Evolutionary conservation across 2,329 filamentous ascomycete genomes (phyloP).

Genomic region (Allantophomopsis lycopodina): DNA sequence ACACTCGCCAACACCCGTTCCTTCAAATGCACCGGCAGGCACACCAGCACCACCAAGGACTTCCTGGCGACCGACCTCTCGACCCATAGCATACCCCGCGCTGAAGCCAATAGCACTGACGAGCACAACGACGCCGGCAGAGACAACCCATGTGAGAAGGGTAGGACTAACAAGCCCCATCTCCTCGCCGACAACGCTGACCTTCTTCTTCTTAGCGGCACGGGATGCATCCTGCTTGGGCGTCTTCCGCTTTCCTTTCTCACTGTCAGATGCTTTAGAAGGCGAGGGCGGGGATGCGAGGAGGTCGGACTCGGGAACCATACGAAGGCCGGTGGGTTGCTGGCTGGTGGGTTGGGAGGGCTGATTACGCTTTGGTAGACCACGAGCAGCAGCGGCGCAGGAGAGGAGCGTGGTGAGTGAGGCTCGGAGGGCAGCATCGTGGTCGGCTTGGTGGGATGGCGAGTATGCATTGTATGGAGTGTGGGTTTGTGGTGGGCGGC

Average conservation of each 20-base stretch:
- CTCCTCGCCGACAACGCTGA: conserved; percentile 20
- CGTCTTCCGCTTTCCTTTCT: conserved; percentile 35
- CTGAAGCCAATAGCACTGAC: conserved; percentile 57
- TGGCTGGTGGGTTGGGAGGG: conserved; percentile 3
- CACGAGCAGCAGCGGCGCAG: conserved; percentile 82
- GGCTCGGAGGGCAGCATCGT: conserved; percentile 83
- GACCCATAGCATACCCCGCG: conserved; percentile 53
- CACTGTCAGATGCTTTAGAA: conserved; percentile 15
- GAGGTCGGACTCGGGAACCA: conserved; percentile 48
- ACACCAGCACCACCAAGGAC: conserved; percentile 6
- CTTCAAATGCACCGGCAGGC: background rate
- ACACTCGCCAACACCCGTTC: background rate
- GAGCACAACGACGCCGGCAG: conserved; percentile 52
- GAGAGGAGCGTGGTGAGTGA: conserved; percentile 91
- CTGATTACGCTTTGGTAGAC: conserved; percentile 49
- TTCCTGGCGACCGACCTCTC: conserved; percentile 52
- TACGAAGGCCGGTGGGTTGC: conserved; percentile 35
- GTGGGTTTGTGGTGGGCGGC: conserved; percentile 19
- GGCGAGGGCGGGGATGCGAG: conserved; percentile 19
- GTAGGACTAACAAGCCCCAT: conserved; percentile 39
- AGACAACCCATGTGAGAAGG: conserved; percentile 48
- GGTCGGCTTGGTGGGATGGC: conserved; percentile 68
- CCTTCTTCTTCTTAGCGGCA: conserved; percentile 34
- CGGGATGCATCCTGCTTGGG: conserved; percentile 12
- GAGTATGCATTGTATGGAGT: conserved; percentile 55